Evolutionary conservation across 345 rosid species (phyloP).

Genomic region (Rhodomyrtus tomentosa): DNA sequence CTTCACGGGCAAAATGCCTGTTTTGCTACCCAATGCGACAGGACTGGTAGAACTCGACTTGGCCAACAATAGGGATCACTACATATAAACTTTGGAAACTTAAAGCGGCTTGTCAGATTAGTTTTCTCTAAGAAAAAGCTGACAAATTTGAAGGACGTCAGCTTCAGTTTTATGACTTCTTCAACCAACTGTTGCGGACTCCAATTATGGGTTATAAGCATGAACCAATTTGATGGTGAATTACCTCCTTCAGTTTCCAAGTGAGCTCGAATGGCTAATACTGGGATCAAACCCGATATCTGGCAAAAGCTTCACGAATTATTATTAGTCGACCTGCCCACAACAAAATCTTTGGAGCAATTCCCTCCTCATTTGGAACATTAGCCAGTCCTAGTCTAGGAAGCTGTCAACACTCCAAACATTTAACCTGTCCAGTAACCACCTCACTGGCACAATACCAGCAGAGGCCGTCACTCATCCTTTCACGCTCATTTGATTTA

Average conservation of each 20-base stretch:
- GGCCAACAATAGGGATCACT: not conserved
- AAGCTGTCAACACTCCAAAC: not conserved
- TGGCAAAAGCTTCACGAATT: not conserved
- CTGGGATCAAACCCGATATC: not conserved
- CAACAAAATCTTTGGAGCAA: not conserved
- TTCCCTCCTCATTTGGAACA: conserved; percentile 1
- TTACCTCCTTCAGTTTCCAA: not conserved
- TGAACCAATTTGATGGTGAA: not conserved
- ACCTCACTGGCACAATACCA: conserved; percentile 3
- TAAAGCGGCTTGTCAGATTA: not conserved
- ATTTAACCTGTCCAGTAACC: not conserved
- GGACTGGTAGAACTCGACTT: not conserved
- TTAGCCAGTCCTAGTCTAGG: not conserved
- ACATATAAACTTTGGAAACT: not conserved
- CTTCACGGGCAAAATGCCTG: not conserved
- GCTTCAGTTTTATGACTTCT: not conserved
- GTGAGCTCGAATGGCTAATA: not conserved
- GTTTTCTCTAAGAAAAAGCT: not conserved
- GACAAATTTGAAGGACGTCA: not conserved
- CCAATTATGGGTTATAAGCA: not conserved
- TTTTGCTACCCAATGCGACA: not conserved
- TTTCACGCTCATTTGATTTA: not conserved
- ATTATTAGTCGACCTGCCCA: not conserved
- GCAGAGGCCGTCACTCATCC: not conserved
- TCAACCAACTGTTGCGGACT: not conserved